Percentiles rank a stretch among this genome's conserved stretches.
Conservation (phyloP, 2,329 filamentous ascomycete species). For the Penicillium polonicum region DNA sequence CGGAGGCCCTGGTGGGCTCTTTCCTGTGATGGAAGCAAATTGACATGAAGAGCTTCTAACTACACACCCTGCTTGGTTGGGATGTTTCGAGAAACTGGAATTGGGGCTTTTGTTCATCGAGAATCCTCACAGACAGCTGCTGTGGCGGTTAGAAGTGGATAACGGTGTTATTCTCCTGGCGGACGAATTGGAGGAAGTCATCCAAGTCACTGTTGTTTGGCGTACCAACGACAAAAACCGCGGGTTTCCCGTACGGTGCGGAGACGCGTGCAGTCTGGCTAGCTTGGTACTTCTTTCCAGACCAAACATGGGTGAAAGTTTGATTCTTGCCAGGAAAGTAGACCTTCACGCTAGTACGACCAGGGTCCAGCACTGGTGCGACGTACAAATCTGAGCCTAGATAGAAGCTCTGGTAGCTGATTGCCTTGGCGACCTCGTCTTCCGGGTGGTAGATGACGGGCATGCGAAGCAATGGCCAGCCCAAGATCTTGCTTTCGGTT, state of each 20-base stretch:
- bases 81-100: neutral
- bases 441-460: conserved; percentile 26
- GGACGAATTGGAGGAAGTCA: conserved; percentile 21
- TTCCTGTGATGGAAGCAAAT: neutral
- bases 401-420: conserved; percentile 27
- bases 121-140: fast-evolving
- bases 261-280: conserved; percentile 14
- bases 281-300: conserved; percentile 17
- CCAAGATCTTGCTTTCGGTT: conserved; percentile 22
- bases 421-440: conserved; percentile 17
- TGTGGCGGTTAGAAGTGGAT: conserved; percentile 8
- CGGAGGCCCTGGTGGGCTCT: neutral
- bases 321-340: conserved; percentile 21
- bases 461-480: conserved; percentile 27
- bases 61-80: neutral
- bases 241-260: conserved; percentile 23
- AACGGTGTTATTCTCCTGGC: conserved; percentile 17
- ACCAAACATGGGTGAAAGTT: conserved; percentile 23
- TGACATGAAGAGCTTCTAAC: neutral
- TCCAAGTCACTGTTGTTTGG: conserved; percentile 18
- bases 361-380: conserved; percentile 23
- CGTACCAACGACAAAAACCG: conserved; percentile 20
- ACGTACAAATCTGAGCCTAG: conserved; percentile 25
- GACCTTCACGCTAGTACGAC: conserved; percentile 16
- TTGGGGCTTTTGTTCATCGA: neutral